These are phyloP conservation scores for Linum trigynum DNA, from an alignment of 345 rosid genomes.

Conservation along the genomic window DNA sequence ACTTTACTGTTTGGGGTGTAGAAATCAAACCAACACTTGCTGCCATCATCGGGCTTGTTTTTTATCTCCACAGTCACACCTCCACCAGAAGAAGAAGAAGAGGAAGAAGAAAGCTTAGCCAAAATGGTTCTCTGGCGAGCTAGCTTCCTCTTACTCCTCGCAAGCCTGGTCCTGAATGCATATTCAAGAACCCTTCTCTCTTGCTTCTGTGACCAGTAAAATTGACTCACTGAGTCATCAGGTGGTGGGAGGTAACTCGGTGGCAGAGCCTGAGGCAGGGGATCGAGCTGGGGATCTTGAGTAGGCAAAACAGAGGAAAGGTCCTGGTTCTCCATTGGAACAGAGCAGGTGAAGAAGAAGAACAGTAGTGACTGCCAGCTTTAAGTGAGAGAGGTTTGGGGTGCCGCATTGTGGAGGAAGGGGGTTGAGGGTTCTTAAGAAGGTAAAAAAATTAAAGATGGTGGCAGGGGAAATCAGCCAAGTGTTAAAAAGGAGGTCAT, in stretches of 20 bases:
- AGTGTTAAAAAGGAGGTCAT: not conserved
- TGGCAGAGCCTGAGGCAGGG: not conserved
- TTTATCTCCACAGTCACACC: not conserved
- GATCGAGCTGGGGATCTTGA: not conserved
- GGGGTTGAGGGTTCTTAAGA: not conserved
- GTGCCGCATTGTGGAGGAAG: not conserved
- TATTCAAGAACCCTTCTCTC: constrained; percentile 21
- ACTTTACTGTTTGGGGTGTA: constrained; percentile 47
- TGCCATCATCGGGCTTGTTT: not conserved
- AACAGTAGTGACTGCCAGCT: too few relatives aligned
- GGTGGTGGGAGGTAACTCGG: not conserved
- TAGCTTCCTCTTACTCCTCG: constrained; percentile 51
- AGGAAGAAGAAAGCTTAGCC: constrained; percentile 23
- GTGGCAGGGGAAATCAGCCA: not conserved
- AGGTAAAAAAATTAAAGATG: not conserved
- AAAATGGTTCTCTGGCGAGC: constrained; percentile 46
- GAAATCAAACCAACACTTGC: constrained; percentile 28
- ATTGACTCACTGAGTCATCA: not conserved
- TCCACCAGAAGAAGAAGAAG: constrained; percentile 16
- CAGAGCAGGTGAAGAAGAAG: too few relatives aligned
- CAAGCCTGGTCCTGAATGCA: constrained; percentile 42
- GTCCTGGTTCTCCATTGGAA: too few relatives aligned
- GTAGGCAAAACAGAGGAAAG: too few relatives aligned
- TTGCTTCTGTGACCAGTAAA: constrained; percentile 3
- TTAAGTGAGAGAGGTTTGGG: too few relatives aligned